Evolutionary conservation across 2,329 filamentous ascomycete species (phyloP).

Genomic region (Xylariales sp.): DNA sequence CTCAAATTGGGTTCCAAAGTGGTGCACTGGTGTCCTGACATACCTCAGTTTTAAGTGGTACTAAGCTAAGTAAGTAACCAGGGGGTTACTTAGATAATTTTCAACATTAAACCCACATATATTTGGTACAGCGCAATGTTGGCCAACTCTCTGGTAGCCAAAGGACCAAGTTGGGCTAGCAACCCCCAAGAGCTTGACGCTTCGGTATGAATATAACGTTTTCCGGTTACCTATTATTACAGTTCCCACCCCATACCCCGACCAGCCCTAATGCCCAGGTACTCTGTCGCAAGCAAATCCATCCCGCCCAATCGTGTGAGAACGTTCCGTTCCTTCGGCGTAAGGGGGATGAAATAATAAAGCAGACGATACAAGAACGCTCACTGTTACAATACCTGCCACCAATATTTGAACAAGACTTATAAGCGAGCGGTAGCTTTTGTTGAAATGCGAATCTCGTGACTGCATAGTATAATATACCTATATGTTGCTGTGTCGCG

Average conservation of each 20-base stretch:
- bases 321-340: not conserved
- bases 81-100: not conserved
- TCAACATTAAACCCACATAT: not conserved
- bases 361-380: conserved; percentile 10
- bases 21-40: too few species aligned
- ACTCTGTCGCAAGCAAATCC: conserved; percentile 22
- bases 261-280: not conserved
- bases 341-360: conserved; percentile 11
- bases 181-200: not conserved
- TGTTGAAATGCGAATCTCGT: not conserved
- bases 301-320: not conserved
- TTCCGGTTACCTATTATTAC: conserved; percentile 22
- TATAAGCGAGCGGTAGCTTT: not conserved
- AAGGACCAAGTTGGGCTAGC: not conserved
- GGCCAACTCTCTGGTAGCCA: not conserved
- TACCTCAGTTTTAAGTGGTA: too few species aligned
- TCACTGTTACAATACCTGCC: not conserved
- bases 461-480: conserved; percentile 7
- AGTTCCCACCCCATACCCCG: conserved; percentile 21
- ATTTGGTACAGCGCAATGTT: conserved; percentile 2
- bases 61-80: too few species aligned
- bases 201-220: not conserved
- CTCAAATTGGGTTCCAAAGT: too few species aligned
- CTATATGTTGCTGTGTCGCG: conserved; percentile 62
- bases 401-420: conserved; percentile 3